Evolutionary conservation across 768 basidiomycete genomes (phyloP).

Genomic region (Boletus speciosus): DNA sequence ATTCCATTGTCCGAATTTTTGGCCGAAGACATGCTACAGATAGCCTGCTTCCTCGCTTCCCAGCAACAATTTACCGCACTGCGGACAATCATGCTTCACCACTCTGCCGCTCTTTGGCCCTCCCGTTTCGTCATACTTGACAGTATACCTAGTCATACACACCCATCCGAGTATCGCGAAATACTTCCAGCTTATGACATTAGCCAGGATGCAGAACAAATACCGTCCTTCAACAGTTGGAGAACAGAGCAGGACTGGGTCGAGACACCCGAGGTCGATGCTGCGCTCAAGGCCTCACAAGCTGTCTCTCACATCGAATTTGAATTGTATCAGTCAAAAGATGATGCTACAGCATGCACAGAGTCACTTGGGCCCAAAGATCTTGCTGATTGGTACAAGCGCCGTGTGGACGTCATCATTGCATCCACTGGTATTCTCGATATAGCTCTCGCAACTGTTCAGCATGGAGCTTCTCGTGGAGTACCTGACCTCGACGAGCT

Average conservation of each 20-base stretch:
- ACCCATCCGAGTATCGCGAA: constrained; percentile 57
- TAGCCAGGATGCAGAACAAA: constrained; percentile 42
- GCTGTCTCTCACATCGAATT: constrained; percentile 8
- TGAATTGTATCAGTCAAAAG: constrained; percentile 10
- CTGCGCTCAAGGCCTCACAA: constrained; percentile 36
- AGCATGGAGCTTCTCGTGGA: constrained; percentile 82
- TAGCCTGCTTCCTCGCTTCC: constrained; percentile 66
- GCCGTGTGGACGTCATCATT: constrained; percentile 60
- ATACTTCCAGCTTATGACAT: constrained; percentile 63
- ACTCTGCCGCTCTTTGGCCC: constrained; percentile 59
- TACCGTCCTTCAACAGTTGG: constrained; percentile 38
- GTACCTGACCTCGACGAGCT: constrained; percentile 76
- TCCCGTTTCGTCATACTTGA: constrained; percentile 68
- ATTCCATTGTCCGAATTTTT: constrained; percentile 67
- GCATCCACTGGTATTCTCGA: constrained; percentile 71
- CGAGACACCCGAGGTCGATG: constrained; percentile 44
- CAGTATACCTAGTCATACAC: constrained; percentile 67
- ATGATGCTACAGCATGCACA: constrained; percentile 2
- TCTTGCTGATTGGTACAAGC: constrained; percentile 73
- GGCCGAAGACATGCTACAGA: constrained; percentile 48
- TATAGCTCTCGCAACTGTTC: constrained; percentile 71
- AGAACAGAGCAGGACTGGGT: constrained; percentile 56
- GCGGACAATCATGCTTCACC: constrained; percentile 52
- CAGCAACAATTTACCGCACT: constrained; percentile 57
- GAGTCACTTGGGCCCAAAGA: constrained; percentile 25